phyloP scores from a whole-genome alignment of 306 rosid genomes.

The Astragalus membranaceus region DNA sequence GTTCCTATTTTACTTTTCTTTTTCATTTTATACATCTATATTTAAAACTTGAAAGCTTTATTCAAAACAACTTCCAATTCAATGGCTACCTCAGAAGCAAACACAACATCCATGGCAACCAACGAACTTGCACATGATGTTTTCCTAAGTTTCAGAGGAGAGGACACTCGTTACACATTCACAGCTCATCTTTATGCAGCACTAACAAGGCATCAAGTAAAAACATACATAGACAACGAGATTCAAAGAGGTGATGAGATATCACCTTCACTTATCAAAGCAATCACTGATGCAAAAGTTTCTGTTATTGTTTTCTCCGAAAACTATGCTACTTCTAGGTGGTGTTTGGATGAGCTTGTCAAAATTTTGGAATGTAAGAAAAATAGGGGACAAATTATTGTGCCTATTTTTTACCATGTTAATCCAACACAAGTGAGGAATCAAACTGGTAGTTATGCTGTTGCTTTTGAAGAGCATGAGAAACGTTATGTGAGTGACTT shows the following conservation, averaged over 20 bases:
- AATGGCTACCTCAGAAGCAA: background rate
- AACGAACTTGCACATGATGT: background rate
- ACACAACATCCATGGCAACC: too few relatives aligned
- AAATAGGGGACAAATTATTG: background rate
- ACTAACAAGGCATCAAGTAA: background rate
- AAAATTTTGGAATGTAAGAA: slow-evolving; percentile 18
- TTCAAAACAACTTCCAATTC: background rate
- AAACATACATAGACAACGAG: slow-evolving; percentile 22
- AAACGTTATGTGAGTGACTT: background rate
- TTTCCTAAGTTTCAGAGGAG: slow-evolving; percentile 19
- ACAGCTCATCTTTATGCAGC: slow-evolving; percentile 25
- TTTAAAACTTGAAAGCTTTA: too few relatives aligned
- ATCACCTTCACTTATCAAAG: slow-evolving; percentile 22
- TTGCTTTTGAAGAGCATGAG: slow-evolving; percentile 4
- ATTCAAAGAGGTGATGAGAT: slow-evolving; percentile 28
- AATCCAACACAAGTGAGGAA: slow-evolving; percentile 15
- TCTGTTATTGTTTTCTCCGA: slow-evolving; percentile 9
- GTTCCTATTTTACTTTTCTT: too few relatives aligned
- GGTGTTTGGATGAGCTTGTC: slow-evolving; percentile 27
- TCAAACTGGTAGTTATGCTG: slow-evolving; percentile 18
- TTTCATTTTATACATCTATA: too few relatives aligned
- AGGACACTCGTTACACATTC: slow-evolving; percentile 20
- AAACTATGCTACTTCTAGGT: slow-evolving; percentile 19
- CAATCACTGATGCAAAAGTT: slow-evolving; percentile 6
- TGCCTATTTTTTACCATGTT: slow-evolving; percentile 20